Percentiles rank a stretch among this genome's conserved stretches.
phyloP scores from a whole-genome alignment of 768 basidiomycete genomes.

The Gelatoporia subvermispora region DNA sequence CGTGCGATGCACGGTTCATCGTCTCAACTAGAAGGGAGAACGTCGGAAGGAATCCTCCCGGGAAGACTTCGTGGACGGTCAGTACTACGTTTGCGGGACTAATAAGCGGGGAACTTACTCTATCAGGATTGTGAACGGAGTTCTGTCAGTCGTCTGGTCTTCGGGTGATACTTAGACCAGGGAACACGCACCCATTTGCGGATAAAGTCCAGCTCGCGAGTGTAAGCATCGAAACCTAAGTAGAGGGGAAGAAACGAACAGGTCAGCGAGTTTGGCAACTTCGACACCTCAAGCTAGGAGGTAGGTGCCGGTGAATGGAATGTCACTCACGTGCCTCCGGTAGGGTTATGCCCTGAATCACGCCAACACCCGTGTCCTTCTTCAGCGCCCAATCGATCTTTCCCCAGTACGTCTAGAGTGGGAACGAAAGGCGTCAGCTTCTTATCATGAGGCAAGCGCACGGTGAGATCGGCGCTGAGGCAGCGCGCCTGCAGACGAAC shows the following conservation, averaged over 20 bases:
- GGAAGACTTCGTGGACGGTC: constrained; percentile 45
- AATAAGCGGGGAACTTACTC: constrained; percentile 8
- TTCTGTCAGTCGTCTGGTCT: background rate
- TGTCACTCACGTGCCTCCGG: constrained; percentile 58
- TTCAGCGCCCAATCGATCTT: constrained; percentile 68
- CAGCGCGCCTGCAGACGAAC: too few species aligned
- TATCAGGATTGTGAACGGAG: background rate
- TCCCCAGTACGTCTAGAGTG: constrained; percentile 44
- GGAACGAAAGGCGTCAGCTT: too few species aligned
- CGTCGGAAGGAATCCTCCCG: constrained; percentile 66
- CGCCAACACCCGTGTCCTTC: constrained; percentile 50
- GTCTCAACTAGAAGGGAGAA: constrained; percentile 52
- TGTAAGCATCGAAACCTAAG: constrained; percentile 52
- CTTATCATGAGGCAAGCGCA: too few species aligned
- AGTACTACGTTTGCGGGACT: background rate
- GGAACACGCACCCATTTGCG: constrained; percentile 59
- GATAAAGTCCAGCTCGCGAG: constrained; percentile 67
- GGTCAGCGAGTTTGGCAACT: background rate
- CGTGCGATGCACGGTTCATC: constrained; percentile 44
- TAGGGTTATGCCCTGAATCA: constrained; percentile 72
- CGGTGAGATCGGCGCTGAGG: too few species aligned
- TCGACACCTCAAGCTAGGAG: constrained; percentile 10
- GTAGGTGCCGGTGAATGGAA: background rate
- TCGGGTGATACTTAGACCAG: background rate
- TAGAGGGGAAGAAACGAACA: background rate